Percentiles rank a stretch among this genome's conserved stretches.
phyloP scores from a whole-genome alignment of 768 basidiomycete species.

The Tricholoma furcatifolium region DNA sequence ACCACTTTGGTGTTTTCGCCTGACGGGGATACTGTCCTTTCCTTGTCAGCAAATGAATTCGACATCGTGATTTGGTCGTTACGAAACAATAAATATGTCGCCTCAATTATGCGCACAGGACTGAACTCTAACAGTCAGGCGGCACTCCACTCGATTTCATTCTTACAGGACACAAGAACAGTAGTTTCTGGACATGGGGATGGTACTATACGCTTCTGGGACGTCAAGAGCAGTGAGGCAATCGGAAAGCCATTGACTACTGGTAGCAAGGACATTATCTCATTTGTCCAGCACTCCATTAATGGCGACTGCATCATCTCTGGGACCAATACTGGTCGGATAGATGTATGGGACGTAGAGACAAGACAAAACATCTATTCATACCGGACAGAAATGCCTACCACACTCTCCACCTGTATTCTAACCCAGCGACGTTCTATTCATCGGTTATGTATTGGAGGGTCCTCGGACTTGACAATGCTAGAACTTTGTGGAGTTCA shows the following conservation, averaged over 20 bases:
- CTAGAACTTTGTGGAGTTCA: not conserved
- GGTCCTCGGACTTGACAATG: not conserved
- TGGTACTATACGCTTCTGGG: not conserved
- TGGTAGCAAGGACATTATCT: not conserved
- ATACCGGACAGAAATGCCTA: not conserved
- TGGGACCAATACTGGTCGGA: not conserved
- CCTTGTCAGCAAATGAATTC: not conserved
- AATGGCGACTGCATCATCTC: not conserved
- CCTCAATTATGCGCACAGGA: not conserved
- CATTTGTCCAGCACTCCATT: not conserved
- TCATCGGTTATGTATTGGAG: not conserved
- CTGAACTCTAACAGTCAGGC: not conserved
- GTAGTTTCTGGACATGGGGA: not conserved
- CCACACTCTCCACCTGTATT: not conserved
- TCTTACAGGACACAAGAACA: not conserved
- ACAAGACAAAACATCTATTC: not conserved
- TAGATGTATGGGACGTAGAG: conserved; percentile 1
- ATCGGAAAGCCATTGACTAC: not conserved
- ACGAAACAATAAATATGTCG: not conserved
- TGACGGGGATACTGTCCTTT: not conserved
- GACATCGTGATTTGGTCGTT: not conserved
- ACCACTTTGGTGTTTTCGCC: not conserved
- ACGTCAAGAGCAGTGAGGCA: not conserved
- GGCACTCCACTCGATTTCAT: not conserved
- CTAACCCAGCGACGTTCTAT: not conserved